Base-by-base conservation (phyloP, 805 yeast genomes). In the Starmerella sirachaensis region DNA sequence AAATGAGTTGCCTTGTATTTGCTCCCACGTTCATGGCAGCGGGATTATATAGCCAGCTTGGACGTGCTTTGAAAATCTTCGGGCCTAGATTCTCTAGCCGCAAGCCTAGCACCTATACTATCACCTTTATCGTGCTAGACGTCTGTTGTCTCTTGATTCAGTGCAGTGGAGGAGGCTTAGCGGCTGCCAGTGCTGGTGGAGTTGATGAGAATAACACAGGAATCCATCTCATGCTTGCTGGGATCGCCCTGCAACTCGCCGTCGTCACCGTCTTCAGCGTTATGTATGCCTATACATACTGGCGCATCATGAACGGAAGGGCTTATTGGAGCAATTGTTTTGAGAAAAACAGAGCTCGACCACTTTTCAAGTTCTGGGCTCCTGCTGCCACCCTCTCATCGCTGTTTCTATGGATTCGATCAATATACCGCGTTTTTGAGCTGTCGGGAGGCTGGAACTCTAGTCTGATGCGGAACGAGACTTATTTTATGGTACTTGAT, bases 1-100 rank as follows among this genome's bases (percentile, higher is more conserved):
- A 84, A 56, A 69, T 78, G 45, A 69, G 75, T 38, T 65, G 76
- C 50, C 60, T 83, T 39, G 80, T 88, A 0, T 58, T 84, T 33
- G 88, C 83, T 0, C 94, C 94, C 0, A 83, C 82, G 16, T 78
- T 84, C 55, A 63, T 80, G 31, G 78, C 81, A 81, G 94, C 80
- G 4, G 94, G 88, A 1, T 64, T 84, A 3, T 85, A 84, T 59
- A 78, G 68, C 47, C 63, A 75, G 37, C 59, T 84, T 45, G 84
- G 79, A 5, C 78, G 81, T 56, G 49, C 78, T 33, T 63, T 76
- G 32, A 73, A 76, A 38, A 57, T 81, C 1, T 74, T 72, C 50
- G 83, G 83, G 2, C 60, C 63, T 39, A 52, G 60, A 13, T 75
- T 59, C 46, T 73, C 85, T 7, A 35, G 54, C 1, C 35, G 70